Base-by-base conservation (phyloP, 2,329 filamentous ascomycete species). In the Nectriaceae sp. region DNA sequence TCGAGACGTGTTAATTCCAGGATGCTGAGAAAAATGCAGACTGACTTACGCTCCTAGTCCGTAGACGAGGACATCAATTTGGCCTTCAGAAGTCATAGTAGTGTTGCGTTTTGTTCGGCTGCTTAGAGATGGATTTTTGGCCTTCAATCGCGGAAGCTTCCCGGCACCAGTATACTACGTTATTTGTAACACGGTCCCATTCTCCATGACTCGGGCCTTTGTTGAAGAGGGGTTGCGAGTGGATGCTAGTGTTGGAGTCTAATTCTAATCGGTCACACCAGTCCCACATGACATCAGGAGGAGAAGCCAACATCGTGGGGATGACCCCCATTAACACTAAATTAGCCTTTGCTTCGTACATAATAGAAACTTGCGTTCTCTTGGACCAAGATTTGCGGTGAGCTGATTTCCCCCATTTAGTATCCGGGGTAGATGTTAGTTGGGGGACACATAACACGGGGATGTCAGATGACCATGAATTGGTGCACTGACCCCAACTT, bases 1-100 rank as follows among this genome's bases (percentile, higher is more conserved):
- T 24, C 1, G 40, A 15, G 3, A 0, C 2, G 36, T 15, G 20
- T 55, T 11, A 57, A 16, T 19, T 24, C 3, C 11, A 18, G 18
- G 16, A 11, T 45, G 40, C 16, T 38, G 18, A 16, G n/a, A 19
- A 15, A 21, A 10, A 15, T 24, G 22, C 3, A 11, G 29, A 15
- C 4, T 18, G 18, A 70, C 75, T 64, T 60, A 81, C 77, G 78
- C 78, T 56, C 78, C 77, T 0, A 82, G 70, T 2, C 78, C 78
- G 44, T 79, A 80, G 8, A 81, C 58, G 1, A 81, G 67, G 2
- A 80, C 70, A 46, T 63, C 54, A 3, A 55, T 15, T 1, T 29
- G 15, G 2, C 15, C 10, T 15, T 31, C 26, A 10, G 26, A 31
- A 31, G 26, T 15, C 26, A 31, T 31, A 15, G 26, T n/a, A n/a